phyloP scores from a whole-genome alignment of 176 grass and related monocot genomes.

The Dendrocalamus sinicus region DNA sequence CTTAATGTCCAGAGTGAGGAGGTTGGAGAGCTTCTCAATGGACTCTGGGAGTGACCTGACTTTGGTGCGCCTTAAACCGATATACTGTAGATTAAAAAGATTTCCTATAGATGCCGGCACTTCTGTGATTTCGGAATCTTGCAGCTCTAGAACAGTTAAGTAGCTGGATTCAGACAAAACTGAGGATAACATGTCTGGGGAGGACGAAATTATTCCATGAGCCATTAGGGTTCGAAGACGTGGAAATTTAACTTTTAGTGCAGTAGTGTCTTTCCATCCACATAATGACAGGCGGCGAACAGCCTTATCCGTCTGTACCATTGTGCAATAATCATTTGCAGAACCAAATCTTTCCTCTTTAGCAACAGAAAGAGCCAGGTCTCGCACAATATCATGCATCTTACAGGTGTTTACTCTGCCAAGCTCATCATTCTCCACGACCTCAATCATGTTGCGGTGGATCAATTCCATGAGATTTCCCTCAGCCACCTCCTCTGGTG shows the following conservation, averaged over 20 bases:
- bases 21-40: conserved; percentile 39
- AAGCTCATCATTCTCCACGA: conserved; percentile 20
- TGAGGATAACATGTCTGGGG: not conserved
- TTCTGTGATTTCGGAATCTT: conserved; percentile 44
- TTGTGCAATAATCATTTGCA: conserved; percentile 12
- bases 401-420: conserved; percentile 30
- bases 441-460: conserved; percentile 29
- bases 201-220: not conserved
- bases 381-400: conserved; percentile 59
- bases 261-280: not conserved
- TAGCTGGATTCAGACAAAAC: conserved; percentile 17
- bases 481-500: conserved; percentile 43
- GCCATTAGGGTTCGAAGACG: conserved; percentile 26
- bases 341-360: conserved; percentile 39
- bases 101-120: conserved; percentile 29
- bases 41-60: conserved; percentile 45
- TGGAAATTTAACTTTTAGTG: not conserved
- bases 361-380: conserved; percentile 38
- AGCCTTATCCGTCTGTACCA: conserved; percentile 22
- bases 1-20: conserved; percentile 48
- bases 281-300: conserved; percentile 34
- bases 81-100: conserved; percentile 50
- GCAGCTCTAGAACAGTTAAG: conserved; percentile 47
- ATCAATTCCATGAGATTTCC: conserved; percentile 44
- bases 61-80: conserved; percentile 49